Evolutionary conservation across 495 filamentous ascomycete genomes (phyloP), one percentile per base, ranked within the genome.

Genomic region (Lichina pygmaea): DNA sequence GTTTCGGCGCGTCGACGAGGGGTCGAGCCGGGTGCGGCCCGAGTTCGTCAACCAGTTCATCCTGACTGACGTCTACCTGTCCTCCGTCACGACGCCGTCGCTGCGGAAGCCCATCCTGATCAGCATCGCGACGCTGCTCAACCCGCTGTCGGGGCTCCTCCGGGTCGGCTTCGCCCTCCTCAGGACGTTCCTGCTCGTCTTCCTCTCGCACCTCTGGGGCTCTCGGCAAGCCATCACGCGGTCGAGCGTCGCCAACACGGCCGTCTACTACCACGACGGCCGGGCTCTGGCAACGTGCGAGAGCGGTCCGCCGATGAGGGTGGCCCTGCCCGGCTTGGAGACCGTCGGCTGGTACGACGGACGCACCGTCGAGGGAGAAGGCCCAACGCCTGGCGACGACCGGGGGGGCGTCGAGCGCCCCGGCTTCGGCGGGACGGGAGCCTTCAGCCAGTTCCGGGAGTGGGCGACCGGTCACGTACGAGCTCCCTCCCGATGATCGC

Each of bases 281-380:
- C 57, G 73, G 48, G 73, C 73, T 31, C 48, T 80, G 46, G 73
- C 74, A 10, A 75, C 70, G 2, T 78, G 72, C 52, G 73, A 78
- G 53, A 75, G 67, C 46, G 75, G 75, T 4, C 73, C 74, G 24
- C 73, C 75, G 0, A 72, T 80, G 51, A 59, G 73, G 38, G 57
- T 78, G 37, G 55, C 67, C 34, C 56, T 78, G 11, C 75, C 75
- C 11, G 55, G 59, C 4, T 52, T 80, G 33, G 65, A 75, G 34
- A 78, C 75, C 0, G 54, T 77, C 13, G 75, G 73, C 9, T 80
- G 75, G 74, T 80, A 63, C 54, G 66, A 76, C 56, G 73, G 74
- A 3, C 49, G 51, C 32, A 57, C 40, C 16, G 63, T 62, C 17
- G 63, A 72, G 48, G 65, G 67, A 5, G 69, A 73, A 48, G 37